These are phyloP conservation scores for Calonectria pauciramosa DNA, from an alignment of 2,329 filamentous ascomycete genomes.

Conservation along the genomic window DNA sequence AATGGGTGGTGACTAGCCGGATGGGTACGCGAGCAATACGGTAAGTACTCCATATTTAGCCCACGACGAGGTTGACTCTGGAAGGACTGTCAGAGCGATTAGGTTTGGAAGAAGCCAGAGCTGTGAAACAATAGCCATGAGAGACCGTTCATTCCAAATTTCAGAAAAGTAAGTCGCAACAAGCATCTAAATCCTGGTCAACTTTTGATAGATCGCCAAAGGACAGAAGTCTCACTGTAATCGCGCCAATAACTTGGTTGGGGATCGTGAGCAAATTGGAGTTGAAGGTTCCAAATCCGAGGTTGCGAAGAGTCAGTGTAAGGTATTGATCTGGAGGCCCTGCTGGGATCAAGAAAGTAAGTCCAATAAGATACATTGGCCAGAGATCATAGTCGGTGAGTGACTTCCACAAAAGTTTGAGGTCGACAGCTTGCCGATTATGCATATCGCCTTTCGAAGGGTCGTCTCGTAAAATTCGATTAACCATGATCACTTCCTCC, in stretches of 20 bases:
- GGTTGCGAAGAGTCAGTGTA: slow-evolving; percentile 55
- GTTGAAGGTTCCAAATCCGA: slow-evolving; percentile 59
- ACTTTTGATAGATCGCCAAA: too few species aligned
- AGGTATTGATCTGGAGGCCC: slow-evolving; percentile 63
- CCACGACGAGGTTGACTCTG: slow-evolving; percentile 46
- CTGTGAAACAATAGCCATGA: slow-evolving; percentile 54
- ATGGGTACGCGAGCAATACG: slow-evolving; percentile 55
- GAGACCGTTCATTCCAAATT: slow-evolving; percentile 62
- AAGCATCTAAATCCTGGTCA: slow-evolving; percentile 16
- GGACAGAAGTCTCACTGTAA: neutral
- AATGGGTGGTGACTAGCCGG: slow-evolving; percentile 42
- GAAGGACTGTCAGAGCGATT: slow-evolving; percentile 52
- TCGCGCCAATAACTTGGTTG: slow-evolving; percentile 24
- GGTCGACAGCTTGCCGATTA: slow-evolving; percentile 64
- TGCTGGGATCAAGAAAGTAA: slow-evolving; percentile 62
- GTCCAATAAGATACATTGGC: slow-evolving; percentile 65
- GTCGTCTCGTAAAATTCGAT: slow-evolving; percentile 68
- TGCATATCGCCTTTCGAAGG: slow-evolving; percentile 72
- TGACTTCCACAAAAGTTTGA: slow-evolving; percentile 62
- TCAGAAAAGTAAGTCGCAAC: slow-evolving; percentile 41
- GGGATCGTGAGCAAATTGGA: slow-evolving; percentile 33
- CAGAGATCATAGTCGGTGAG: slow-evolving; percentile 71
- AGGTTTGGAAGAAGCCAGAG: slow-evolving; percentile 74
- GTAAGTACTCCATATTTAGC: slow-evolving; percentile 52
- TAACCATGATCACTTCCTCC: slow-evolving; percentile 70